Percentiles rank a stretch among this genome's conserved stretches.
Evolutionary conservation across 1,284 basidiomycete genomes (phyloP).

Genomic region (Cryptococcus sp.): DNA sequence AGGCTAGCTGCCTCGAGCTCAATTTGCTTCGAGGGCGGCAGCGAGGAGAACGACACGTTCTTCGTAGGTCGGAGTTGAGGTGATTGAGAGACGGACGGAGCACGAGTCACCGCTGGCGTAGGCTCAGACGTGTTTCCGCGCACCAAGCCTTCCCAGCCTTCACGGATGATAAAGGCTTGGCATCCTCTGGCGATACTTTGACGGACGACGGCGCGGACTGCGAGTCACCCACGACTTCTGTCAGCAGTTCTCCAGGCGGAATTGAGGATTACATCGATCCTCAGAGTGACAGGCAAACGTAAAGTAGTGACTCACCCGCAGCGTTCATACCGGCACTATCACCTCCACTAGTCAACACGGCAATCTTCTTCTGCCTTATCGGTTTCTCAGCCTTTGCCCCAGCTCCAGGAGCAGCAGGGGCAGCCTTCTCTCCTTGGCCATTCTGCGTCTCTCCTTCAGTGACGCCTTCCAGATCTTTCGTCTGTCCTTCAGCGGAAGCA

Average conservation of each 20-base stretch:
- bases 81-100: conserved; percentile 27
- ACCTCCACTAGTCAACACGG: conserved; percentile 92
- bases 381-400: background rate
- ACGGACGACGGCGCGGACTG: conserved; percentile 84
- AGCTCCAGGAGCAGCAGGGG: background rate
- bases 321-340: conserved; percentile 98
- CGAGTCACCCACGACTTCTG: background rate
- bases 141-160: conserved; percentile 93
- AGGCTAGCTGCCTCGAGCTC: conserved; percentile 19
- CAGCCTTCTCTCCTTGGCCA: conserved; percentile 7
- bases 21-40: conserved; percentile 43
- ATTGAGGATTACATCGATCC: background rate
- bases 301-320: conserved; percentile 56
- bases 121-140: conserved; percentile 57
- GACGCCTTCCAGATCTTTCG: conserved; percentile 36
- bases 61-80: conserved; percentile 30
- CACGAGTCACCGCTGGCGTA: conserved; percentile 34
- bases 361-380: conserved; percentile 62
- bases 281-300: background rate
- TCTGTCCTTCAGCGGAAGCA: background rate
- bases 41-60: conserved; percentile 39
- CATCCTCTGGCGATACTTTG: conserved; percentile 88
- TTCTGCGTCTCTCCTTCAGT: conserved; percentile 17
- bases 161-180: conserved; percentile 89
- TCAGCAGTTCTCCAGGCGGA: background rate